Conservation (phyloP, 2,329 filamentous ascomycete species). For the Onygena corvina region DNA sequence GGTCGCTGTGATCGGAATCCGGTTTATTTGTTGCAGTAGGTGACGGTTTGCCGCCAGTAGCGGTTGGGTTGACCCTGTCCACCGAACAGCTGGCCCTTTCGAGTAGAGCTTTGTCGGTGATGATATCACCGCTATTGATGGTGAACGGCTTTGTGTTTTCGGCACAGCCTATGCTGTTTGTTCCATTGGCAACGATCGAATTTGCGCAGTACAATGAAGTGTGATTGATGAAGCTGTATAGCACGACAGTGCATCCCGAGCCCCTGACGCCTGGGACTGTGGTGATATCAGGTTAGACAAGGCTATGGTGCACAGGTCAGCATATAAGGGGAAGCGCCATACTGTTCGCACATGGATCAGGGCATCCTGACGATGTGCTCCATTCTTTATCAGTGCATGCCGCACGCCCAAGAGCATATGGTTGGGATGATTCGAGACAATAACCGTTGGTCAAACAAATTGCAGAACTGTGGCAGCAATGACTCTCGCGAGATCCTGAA, state of each 20-base stretch:
- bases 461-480: conserved; percentile 19
- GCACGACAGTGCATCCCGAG: conserved; percentile 18
- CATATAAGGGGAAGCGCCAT: conserved; percentile 1
- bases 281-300: neutral
- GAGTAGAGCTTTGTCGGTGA: conserved; percentile 19
- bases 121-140: conserved; percentile 17
- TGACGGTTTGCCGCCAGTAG: neutral
- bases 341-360: conserved; percentile 14
- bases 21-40: neutral
- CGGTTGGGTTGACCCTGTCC: conserved; percentile 1
- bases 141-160: conserved; percentile 19
- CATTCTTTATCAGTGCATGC: conserved; percentile 23
- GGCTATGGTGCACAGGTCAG: neutral
- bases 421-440: conserved; percentile 19
- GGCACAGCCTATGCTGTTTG: conserved; percentile 14
- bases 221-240: conserved; percentile 11
- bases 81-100: conserved; percentile 13
- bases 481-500: conserved; percentile 18
- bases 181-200: conserved; percentile 11
- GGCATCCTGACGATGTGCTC: conserved; percentile 17
- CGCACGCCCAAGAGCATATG: conserved; percentile 21
- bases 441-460: conserved; percentile 25
- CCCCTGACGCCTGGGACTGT: neutral
- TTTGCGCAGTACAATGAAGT: conserved; percentile 22
- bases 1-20: neutral